These are phyloP conservation scores for Tuber borchii DNA, from an alignment of 495 filamentous ascomycete species.

Conservation along the genomic window DNA sequence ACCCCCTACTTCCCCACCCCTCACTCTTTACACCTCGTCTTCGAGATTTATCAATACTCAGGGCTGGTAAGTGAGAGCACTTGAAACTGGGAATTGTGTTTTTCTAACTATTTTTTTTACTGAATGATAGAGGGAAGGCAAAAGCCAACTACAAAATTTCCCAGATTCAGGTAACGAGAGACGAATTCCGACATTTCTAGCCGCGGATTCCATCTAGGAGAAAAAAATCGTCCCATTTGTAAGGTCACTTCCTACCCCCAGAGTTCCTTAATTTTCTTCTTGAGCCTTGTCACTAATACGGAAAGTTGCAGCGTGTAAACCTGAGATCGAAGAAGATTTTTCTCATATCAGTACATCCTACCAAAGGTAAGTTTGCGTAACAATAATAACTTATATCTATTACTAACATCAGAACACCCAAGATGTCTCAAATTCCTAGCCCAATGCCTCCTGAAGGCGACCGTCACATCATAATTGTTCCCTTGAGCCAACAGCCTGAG, in stretches of 20 bases:
- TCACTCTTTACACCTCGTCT: neutral
- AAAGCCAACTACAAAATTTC: neutral
- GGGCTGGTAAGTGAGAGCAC: neutral
- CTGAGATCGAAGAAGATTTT: neutral
- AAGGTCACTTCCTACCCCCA: neutral
- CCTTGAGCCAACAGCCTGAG: slow-evolving; percentile 18
- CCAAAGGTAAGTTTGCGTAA: neutral
- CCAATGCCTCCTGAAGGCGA: slow-evolving; percentile 27
- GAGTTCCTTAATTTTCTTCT: neutral
- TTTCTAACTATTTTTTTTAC: neutral
- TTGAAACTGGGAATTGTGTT: neutral
- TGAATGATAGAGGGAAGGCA: neutral
- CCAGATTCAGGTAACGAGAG: neutral
- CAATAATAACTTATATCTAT: neutral
- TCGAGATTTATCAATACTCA: neutral
- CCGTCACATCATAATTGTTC: slow-evolving; percentile 28
- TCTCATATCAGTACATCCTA: neutral
- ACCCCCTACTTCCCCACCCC: neutral
- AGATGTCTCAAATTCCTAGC: slow-evolving; percentile 13
- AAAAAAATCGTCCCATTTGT: neutral
- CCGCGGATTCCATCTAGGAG: neutral
- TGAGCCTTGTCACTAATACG: neutral
- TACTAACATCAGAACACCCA: neutral
- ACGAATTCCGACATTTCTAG: neutral
- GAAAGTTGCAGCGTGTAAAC: neutral